Evolutionary conservation across 169 alveolate species (phyloP).

Genomic region (Blepharisma undulans): DNA sequence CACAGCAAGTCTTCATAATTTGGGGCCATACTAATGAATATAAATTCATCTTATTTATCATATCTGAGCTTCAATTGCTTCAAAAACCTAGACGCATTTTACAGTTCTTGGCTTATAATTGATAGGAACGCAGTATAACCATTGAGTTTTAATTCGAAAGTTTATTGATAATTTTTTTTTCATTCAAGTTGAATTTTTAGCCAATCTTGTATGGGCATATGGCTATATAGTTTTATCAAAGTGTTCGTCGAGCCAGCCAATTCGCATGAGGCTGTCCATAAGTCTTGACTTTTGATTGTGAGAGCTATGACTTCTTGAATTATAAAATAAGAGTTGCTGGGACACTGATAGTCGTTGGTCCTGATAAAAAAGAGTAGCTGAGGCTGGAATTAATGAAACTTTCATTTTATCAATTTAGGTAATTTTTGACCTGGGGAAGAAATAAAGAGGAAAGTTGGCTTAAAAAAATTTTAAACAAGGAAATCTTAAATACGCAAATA

Average conservation of each 20-base stretch:
- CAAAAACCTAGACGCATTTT: slow-evolving; percentile 74
- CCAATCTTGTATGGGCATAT: neutral
- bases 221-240: neutral
- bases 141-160: slow-evolving; percentile 65
- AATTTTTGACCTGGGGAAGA: too few relatives aligned
- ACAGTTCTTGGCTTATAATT: slow-evolving; percentile 82
- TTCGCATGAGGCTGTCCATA: slow-evolving; percentile 22
- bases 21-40: slow-evolving; percentile 43
- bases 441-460: slow-evolving; percentile 74
- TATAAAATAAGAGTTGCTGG: too few relatives aligned
- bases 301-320: slow-evolving; percentile 3
- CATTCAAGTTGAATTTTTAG: slow-evolving; percentile 61
- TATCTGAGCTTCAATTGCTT: slow-evolving; percentile 74
- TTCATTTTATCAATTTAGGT: too few relatives aligned
- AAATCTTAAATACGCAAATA: too few relatives aligned
- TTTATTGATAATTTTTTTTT: slow-evolving; percentile 37
- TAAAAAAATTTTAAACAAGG: too few relatives aligned
- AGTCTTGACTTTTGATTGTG: neutral
- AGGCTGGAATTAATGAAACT: too few relatives aligned
- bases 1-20: too few relatives aligned
- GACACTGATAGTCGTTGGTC: too few relatives aligned
- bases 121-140: slow-evolving; percentile 61
- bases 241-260: slow-evolving; percentile 29
- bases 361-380: too few relatives aligned
- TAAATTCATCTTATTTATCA: slow-evolving; percentile 75